Evolutionary conservation across 352 stramenopile species (phyloP), one percentile per base, ranked within the genome.

Genomic region (Globisporangium cederbergense): DNA sequence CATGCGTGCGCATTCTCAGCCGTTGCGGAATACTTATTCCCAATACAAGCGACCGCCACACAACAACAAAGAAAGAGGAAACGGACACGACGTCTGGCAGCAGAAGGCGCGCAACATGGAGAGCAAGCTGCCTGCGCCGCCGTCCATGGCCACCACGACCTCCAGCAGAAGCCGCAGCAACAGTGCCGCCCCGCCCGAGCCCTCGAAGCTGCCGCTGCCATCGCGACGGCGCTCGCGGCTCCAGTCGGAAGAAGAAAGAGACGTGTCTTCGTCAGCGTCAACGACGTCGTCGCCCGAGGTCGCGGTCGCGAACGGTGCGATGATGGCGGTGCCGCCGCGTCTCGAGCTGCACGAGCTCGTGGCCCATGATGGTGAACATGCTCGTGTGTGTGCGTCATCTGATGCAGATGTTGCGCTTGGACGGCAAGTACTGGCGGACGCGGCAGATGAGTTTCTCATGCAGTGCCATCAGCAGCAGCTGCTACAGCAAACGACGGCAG

Each of bases 331-430:
- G 18, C 67, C 63, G 13, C 67, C 67, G 34, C 64, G 64, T 10
- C 34, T 73, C 13, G 51, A 73, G 63, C 52, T 73, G 14, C 67
- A 53, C 10, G 67, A 73, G 7, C 67, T 73, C 25, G 28, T 36
- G 9, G 45, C 3, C 10, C 16, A 58, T 30, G 20, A n/a, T 9
- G 2, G 28, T 42, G 25, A 49, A 16, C 16, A 22, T 8, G 43
- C 43, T 4, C 43, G 43, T 9, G 43, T 49, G 43, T 36, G 32
- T 36, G 43, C 6, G 18, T 22, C 43, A n/a, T n/a, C 14, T 22
- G 46, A 57, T 22, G 22, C 36, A 30, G 30, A 25, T 34, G 36
- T 40, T 18, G 46, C 50, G 10, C 16, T 18, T 49, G 43, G 43
- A 49, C 16, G 18, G 2, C 16, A 49, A 8, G 36, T 25, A 13